Evolutionary conservation across 768 basidiomycete species (phyloP), one percentile per base, ranked within the genome.

Genomic region (Psilocybe cyanescens): DNA sequence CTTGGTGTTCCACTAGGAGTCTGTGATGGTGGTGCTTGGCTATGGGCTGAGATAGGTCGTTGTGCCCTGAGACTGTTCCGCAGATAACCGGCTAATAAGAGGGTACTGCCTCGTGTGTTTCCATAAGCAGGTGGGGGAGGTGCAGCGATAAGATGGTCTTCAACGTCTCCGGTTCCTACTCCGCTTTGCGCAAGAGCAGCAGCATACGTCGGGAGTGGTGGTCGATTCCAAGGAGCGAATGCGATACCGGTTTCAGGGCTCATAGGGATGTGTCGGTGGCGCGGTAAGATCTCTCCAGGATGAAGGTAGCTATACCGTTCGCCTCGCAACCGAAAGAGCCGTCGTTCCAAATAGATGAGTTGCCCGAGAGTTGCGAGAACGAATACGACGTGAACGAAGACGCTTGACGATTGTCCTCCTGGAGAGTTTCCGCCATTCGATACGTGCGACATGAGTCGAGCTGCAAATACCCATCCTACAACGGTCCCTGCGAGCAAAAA

Each of bases 111-210:
- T 51, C 89, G 81, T 17, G 87, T 89, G 65, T 89, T 81, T 24
- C 90, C 90, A 70, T 91, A 91, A n/a, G 88, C 87, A 8, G 90
- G 90, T 6, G 90, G 90, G 1, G 90, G 89, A 3, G 86, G 80
- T 17, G 78, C 81, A 3, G 88, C 89, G 59, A 90, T 91, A 39
- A 82, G 70, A 68, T 84, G 78, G 70, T 90, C 89, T 65, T 91
- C 90, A 29, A 89, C 89, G 71, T 91, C 90, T 45, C 89, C 90
- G 3, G 90, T 91, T 37, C 87, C 88, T 12, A 78, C 80, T 12
- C 89, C 89, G 70, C 84, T 86, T 63, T 88, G 82, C 7, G 84
- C 82, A n/a, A 92, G 76, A 2, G 86, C 83, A 17, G 88, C 86
- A 3, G 87, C 88, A 67, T 91, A 91, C 11, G 87, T 88, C 0